Base-by-base conservation (phyloP, 441 rosid genomes). In the Croton laevigatus region DNA sequence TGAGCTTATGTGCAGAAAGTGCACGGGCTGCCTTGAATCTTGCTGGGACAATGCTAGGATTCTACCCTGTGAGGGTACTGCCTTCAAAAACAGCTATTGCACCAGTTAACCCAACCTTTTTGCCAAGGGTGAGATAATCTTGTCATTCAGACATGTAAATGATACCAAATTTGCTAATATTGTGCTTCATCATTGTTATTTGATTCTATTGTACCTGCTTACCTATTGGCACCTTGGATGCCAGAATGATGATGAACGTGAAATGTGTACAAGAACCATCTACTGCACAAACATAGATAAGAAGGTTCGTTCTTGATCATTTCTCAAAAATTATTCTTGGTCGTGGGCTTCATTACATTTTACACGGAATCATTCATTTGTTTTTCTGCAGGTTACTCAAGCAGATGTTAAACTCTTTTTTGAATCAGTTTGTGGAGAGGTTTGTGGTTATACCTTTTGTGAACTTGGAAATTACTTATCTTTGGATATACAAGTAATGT, bases 71-170 rank as follows among this genome's bases (percentile, higher is more conserved):
- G 36, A 85, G 84, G 74, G 96, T 93, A 75, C 84, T 89, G 78
- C 98, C 98, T 27, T 93, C 97, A 1, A 91, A 91, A 83, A 91
- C 98, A n/a, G 98, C 98, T 70, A 93, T 91, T 72, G 97, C 97
- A 54, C 98, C 97, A 13, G 98, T 91, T 72, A 93, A 93, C 75
- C 98, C 97, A 13, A 91, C 94, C 13, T 87, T 91, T 81, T 82
- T 93, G 85, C 97, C 98, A 1, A 87, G 96, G 92, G 98, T 93
- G 62, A 82, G 91, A 53, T 67, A 38, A 22, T 60, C 64, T 51
- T n/a, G 60, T 37, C 65, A 20, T 16, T 11, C 44, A 46, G 32
- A 57, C 12, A 64, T n/a, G 60, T 57, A 51, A 45, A 54, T 37
- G 34, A 55, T 74, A 20, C 49, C 63, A 63, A 68, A 36, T 77